Evolutionary conservation across 768 basidiomycete species (phyloP), one percentile per base, ranked within the genome.

Genomic region (Candolleomyces aberdarensis): DNA sequence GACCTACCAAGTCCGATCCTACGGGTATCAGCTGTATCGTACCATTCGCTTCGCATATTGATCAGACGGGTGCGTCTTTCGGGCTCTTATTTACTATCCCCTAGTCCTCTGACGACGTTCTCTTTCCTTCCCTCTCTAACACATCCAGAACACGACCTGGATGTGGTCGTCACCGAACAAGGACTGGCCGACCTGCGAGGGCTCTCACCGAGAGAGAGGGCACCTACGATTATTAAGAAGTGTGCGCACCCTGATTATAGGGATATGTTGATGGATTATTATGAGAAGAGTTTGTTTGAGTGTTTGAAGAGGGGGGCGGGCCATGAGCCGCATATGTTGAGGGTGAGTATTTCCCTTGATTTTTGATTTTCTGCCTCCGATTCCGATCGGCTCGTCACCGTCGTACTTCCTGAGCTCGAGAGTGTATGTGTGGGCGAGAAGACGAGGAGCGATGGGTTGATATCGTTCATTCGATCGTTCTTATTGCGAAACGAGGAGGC

Each of bases 21-120:
- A 80, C 78, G 8, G 79, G 80, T 19, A 80, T 82, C 58, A 78
- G 76, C 60, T 82, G 80, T 59, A 80, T 82, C 58, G 79, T 80
- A 1, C 80, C 80, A 1, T 82, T 82, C 60, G 75, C 74, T 1
- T 77, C 76, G 13, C 80, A 82, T 61, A 64, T 82, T 8, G 80
- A 82, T 62, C 80, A 82, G 57, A 82, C 80, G 20, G 79, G 79
- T 79, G 32, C 29, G 74, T 68, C 8, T 10, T 36, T 50, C 22
- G 17, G 22, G n/a, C n/a, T n/a, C n/a, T 50, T 47, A 19, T 41
- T 46, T 17, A 32, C 29, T 31, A 29, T 22, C 44, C 26, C 51
- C 40, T 17, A 9, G 44, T 46, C 5, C 14, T 15, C 19, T 46
- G 5, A 32, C 4, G 5, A 4, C 39, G 1, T 13, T 10, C 43